These are phyloP conservation scores for Nectriaceae sp. DNA, from an alignment of 2,329 filamentous ascomycete species.

Conservation along the genomic window DNA sequence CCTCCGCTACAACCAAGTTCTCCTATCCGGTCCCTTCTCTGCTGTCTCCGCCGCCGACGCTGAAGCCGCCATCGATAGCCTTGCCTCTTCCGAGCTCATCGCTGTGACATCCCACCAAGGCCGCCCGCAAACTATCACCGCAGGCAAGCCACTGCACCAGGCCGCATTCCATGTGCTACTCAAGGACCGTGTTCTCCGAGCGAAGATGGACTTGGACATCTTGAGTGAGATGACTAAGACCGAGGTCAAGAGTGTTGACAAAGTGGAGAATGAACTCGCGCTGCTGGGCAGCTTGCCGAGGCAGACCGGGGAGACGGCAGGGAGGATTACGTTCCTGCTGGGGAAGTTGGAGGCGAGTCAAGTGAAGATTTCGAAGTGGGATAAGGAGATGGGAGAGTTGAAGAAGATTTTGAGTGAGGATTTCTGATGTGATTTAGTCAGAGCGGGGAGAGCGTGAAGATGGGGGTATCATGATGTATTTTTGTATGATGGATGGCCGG, in stretches of 20 bases:
- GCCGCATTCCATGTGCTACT: conserved; percentile 77
- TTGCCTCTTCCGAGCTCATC: conserved; percentile 86
- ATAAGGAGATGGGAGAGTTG: conserved; percentile 68
- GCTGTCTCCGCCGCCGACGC: conserved; percentile 59
- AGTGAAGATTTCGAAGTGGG: conserved; percentile 70
- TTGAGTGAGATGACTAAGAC: conserved; percentile 68
- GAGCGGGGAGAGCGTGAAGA: neutral
- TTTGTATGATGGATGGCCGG: neutral
- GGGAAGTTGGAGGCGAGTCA: conserved; percentile 75
- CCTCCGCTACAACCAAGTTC: conserved; percentile 82
- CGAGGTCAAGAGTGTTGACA: conserved; percentile 74
- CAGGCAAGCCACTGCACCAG: conserved; percentile 83
- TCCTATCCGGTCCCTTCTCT: conserved; percentile 76
- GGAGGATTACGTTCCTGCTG: conserved; percentile 72
- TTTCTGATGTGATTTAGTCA: no score
- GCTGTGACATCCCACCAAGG: conserved; percentile 72
- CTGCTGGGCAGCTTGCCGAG: conserved; percentile 70
- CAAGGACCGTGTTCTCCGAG: conserved; percentile 70
- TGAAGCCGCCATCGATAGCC: conserved; percentile 74
- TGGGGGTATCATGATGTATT: neutral
- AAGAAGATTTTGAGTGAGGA: conserved; percentile 62
- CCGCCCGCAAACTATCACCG: conserved; percentile 73
- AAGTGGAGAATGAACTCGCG: conserved; percentile 75
- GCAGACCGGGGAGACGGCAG: conserved; percentile 67
- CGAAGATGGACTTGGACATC: conserved; percentile 72